Conservation (phyloP, 2,329 filamentous ascomycete genomes). For the Colletotrichum siamense region DNA sequence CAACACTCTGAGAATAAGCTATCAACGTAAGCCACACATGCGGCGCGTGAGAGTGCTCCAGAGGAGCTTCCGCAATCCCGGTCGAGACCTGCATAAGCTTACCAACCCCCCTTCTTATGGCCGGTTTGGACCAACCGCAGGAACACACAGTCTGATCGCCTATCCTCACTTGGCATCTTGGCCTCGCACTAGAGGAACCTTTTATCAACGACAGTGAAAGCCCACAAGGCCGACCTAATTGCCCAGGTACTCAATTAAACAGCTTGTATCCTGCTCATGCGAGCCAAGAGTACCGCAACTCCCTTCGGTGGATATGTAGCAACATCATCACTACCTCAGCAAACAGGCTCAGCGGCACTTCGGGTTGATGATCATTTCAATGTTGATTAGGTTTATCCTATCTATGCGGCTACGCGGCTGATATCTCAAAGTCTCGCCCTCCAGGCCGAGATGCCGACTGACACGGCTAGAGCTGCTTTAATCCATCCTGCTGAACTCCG, state of each 20-base stretch:
- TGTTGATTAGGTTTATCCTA: not conserved
- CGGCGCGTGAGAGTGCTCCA: not conserved
- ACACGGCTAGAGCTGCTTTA: not conserved
- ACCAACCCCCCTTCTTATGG: not conserved
- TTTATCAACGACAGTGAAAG: not conserved
- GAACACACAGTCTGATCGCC: not conserved
- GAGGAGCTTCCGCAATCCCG: not conserved
- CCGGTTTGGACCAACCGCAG: not conserved
- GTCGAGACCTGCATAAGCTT: not conserved
- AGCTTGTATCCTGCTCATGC: not conserved
- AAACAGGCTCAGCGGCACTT: not conserved
- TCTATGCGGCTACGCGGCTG: not conserved
- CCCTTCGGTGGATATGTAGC: not conserved
- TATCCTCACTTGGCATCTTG: not conserved
- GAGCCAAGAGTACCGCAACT: not conserved
- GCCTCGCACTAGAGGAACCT: not conserved
- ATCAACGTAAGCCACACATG: not conserved
- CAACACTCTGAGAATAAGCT: not conserved
- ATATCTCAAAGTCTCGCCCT: not conserved
- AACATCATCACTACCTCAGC: not conserved
- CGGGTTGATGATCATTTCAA: not conserved
- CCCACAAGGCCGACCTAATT: not conserved
- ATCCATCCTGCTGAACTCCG: not conserved
- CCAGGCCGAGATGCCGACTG: not conserved
- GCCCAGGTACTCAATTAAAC: not conserved